phyloP scores from a whole-genome alignment of 2,329 filamentous ascomycete species.

The Scytalidium lignicola region DNA sequence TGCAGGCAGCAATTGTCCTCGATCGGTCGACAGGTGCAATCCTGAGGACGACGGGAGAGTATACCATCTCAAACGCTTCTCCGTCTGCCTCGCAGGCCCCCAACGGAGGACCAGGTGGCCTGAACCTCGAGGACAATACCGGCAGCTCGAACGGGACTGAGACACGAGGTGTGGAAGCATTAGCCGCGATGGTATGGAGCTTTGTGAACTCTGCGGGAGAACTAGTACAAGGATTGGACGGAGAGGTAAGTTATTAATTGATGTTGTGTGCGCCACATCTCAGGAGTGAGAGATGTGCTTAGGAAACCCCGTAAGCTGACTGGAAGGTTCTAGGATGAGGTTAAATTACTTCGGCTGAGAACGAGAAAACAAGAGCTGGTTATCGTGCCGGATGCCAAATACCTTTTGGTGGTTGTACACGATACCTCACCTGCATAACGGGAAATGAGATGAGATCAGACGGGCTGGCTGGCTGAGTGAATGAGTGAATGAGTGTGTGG shows the following conservation, averaged over 20 bases:
- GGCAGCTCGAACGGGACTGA: slow-evolving; percentile 3
- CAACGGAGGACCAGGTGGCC: slow-evolving; percentile 1
- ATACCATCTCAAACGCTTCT: slow-evolving; percentile 39
- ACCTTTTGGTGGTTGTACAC: slow-evolving; percentile 73
- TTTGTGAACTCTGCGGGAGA: slow-evolving; percentile 66
- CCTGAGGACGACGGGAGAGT: slow-evolving; percentile 65
- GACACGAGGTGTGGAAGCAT: slow-evolving; percentile 51
- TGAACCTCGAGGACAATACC: slow-evolving; percentile 5
- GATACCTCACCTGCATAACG: slow-evolving; percentile 66
- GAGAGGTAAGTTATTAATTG: slow-evolving; percentile 45
- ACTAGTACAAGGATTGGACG: slow-evolving; percentile 68
- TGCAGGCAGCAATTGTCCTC: slow-evolving; percentile 72
- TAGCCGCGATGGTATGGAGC: slow-evolving; percentile 70
- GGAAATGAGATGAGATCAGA: background rate
- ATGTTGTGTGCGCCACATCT: background rate
- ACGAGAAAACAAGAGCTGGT: slow-evolving; percentile 85
- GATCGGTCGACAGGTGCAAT: slow-evolving; percentile 69
- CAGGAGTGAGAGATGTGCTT: background rate
- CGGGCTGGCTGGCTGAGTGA: background rate
- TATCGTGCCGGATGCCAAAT: slow-evolving; percentile 76
- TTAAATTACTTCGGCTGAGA: slow-evolving; percentile 69
- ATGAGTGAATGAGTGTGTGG: no score
- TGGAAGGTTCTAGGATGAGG: slow-evolving; percentile 53
- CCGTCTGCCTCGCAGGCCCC: slow-evolving; percentile 11
- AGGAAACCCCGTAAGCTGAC: slow-evolving; percentile 7